Percentiles rank a stretch among this genome's conserved stretches.
Evolutionary conservation across 2,329 filamentous ascomycete species (phyloP).

Genomic region (Triangularia setosa): DNA sequence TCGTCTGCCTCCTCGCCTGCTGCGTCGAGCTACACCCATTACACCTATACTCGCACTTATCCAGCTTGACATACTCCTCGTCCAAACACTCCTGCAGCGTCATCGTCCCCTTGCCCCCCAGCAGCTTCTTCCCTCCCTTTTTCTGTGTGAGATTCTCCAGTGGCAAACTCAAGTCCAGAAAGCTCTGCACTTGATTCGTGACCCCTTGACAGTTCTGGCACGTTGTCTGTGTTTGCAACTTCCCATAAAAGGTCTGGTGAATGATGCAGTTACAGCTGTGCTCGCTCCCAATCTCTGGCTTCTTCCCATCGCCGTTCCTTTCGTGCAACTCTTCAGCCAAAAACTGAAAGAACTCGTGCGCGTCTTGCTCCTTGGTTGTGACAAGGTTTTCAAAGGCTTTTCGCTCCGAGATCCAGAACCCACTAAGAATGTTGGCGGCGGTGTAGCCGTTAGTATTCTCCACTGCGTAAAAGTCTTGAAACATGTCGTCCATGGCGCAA

Average conservation of each 20-base stretch:
- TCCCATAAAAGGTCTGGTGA: conserved; percentile 91
- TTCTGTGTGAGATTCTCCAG: conserved; percentile 73
- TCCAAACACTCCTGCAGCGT: conserved; percentile 72
- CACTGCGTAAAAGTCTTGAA: conserved; percentile 65
- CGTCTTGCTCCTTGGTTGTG: conserved; percentile 93
- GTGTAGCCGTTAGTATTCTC: conserved; percentile 87
- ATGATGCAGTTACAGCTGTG: conserved; percentile 82
- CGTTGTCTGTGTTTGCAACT: conserved; percentile 83
- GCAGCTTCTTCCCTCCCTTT: conserved; percentile 47
- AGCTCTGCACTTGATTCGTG: conserved; percentile 80
- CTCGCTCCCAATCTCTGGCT: conserved; percentile 55
- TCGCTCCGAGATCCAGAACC: conserved; percentile 83
- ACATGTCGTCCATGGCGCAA: conserved; percentile 70
- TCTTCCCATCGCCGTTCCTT: conserved; percentile 69
- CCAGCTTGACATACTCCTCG: conserved; percentile 79
- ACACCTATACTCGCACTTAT: conserved; percentile 88
- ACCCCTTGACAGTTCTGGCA: conserved; percentile 83
- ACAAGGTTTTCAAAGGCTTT: conserved; percentile 70
- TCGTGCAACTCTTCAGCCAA: conserved; percentile 87
- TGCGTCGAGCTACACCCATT: conserved; percentile 72
- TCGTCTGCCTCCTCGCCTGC: conserved; percentile 78
- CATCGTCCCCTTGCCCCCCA: conserved; percentile 43
- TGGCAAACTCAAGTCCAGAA: conserved; percentile 85
- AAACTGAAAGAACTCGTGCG: conserved; percentile 96
- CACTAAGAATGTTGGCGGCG: conserved; percentile 81